Conservation (phyloP, 345 rosid species). For the Brassica rapa region DNA sequence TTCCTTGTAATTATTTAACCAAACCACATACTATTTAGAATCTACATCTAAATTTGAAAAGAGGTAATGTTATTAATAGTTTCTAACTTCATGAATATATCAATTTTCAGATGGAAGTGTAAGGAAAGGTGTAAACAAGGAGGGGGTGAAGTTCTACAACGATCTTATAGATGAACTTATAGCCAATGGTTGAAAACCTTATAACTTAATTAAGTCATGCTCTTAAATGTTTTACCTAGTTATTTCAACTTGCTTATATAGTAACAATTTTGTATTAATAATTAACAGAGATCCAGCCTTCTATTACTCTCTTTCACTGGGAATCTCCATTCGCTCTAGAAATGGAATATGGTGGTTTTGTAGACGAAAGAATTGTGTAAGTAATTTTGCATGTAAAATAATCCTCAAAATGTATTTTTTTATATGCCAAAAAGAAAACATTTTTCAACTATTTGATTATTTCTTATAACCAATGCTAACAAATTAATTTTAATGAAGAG, state of each 20-base stretch:
- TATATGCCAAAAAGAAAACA: not conserved
- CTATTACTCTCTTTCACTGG: conserved; percentile 41
- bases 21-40: not conserved
- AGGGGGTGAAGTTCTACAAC: conserved; percentile 46
- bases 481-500: conserved; percentile 6
- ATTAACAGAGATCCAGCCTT: conserved; percentile 27
- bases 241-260: not conserved
- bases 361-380: conserved; percentile 32
- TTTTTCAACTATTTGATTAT: not conserved
- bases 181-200: conserved; percentile 37
- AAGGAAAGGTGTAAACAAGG: conserved; percentile 37
- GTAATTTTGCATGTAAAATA: not conserved
- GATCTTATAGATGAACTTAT: conserved; percentile 48
- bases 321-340: conserved; percentile 40
- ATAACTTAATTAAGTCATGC: not conserved
- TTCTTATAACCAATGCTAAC: not conserved
- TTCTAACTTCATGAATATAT: not conserved
- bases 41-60: not conserved
- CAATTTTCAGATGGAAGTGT: conserved; percentile 39
- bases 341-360: conserved; percentile 25
- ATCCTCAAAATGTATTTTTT: not conserved
- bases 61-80: not conserved
- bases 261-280: not conserved
- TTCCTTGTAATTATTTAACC: not conserved
- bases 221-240: not conserved